These are phyloP conservation scores for Candida hungchunana DNA, from an alignment of 805 yeast species.

Conservation along the genomic window DNA sequence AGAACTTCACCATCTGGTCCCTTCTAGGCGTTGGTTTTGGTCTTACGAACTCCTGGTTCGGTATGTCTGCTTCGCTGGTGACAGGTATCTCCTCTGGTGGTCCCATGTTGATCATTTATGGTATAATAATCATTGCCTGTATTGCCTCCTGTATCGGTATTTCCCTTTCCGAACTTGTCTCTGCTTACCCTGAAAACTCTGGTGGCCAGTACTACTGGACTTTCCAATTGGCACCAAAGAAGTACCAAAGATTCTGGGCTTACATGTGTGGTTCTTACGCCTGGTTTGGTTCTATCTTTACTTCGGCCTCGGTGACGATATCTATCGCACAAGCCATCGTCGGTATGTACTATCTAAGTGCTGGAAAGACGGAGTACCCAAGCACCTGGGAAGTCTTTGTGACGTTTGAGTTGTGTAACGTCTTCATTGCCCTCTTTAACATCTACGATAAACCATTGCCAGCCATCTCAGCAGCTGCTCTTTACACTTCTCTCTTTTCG, in stretches of 20 bases:
- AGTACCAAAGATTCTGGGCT: slow-evolving; percentile 35
- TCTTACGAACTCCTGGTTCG: slow-evolving; percentile 58
- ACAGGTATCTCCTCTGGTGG: slow-evolving; percentile 57
- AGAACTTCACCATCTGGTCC: slow-evolving; percentile 39
- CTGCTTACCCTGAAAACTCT: slow-evolving; percentile 48
- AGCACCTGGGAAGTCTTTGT: slow-evolving; percentile 54
- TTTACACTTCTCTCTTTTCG: slow-evolving; percentile 49
- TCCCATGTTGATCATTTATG: slow-evolving; percentile 52
- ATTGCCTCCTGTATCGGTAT: slow-evolving; percentile 46
- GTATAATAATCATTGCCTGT: slow-evolving; percentile 46
- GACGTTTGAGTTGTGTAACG: slow-evolving; percentile 42
- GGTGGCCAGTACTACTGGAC: slow-evolving; percentile 63
- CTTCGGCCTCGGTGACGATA: slow-evolving; percentile 55
- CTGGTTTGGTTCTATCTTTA: slow-evolving; percentile 58
- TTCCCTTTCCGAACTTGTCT: slow-evolving; percentile 49
- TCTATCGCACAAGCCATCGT: slow-evolving; percentile 48
- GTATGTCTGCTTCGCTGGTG: slow-evolving; percentile 51
- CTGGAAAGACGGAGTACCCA: slow-evolving; percentile 30
- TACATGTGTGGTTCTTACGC: slow-evolving; percentile 57
- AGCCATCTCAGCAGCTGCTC: slow-evolving; percentile 41
- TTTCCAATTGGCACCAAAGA: slow-evolving; percentile 45
- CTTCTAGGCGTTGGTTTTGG: slow-evolving; percentile 58
- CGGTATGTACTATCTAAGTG: slow-evolving; percentile 42
- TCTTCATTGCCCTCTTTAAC: slow-evolving; percentile 42
- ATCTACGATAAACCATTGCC: slow-evolving; percentile 51